Evolutionary conservation across 2,329 filamentous ascomycete species (phyloP), one percentile per base, ranked within the genome.

Genomic region (Colletotrichum sp.): DNA sequence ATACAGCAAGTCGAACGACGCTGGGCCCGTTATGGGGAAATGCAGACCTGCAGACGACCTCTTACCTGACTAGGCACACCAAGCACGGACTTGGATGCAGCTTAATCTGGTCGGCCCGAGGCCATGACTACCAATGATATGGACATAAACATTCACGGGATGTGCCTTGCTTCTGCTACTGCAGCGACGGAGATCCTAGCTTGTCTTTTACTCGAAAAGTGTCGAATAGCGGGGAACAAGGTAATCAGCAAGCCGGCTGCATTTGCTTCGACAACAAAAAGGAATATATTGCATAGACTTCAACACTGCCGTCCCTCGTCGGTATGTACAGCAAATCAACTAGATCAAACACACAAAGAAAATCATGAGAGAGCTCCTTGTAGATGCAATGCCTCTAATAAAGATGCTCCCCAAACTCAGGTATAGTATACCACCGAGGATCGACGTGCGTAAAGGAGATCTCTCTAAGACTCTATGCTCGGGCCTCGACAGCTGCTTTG

Each of bases 401-500:
- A 19, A 76, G 63, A 73, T 73, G 63, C 63, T 69, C 61, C 44
- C 63, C 32, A 22, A 73, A 27, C 22, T 63, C 57, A 61, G 59
- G 57, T 27, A 44, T 64, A 22, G 57, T 27, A 44, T 64, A 22
- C 73, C 44, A 67, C 69, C 69, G 73, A 72, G 39, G 27, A 30
- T 66, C 27, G n/a, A 72, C 19, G 30, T 67, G 55, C 9, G 69
- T n/a, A 39, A 69, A 76, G 57, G 57, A 69, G 49, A 73, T 73
- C 59, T 74, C 27, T 76, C 65, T 76, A 73, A 61, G 65, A 76
- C 22, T 74, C 74, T 76, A 76, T 29, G 25, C 64, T 61, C 79
- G 77, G 29, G 81, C 66, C 74, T 87, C 85, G 71, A 87, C 81
- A 16, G 86, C 83, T 69, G 84, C 81, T 80, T 87, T 87, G 78